Evolutionary conservation across 192 early-diverging fungal genomes (phyloP), one percentile per base, ranked within the genome.

Genomic region (Glomus cerebriforme): DNA sequence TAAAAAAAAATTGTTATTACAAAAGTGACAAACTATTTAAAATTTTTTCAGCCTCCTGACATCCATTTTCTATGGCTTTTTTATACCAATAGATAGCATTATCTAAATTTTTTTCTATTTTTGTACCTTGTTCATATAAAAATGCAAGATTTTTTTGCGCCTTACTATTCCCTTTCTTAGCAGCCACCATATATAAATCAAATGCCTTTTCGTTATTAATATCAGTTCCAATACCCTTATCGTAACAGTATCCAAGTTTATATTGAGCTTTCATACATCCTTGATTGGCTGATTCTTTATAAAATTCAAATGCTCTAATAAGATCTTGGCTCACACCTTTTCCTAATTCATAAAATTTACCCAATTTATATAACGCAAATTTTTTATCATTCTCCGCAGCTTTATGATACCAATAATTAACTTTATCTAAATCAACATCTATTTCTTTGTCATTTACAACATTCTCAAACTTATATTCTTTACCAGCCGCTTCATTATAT

Each of bases 111-210:
- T 85, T 86, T 62, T 88, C 81, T 1, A 87, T 78, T n/a, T 94
- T 94, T 7, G 91, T 79, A 7, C 94, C 95, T 85, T 95, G 92
- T 77, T 95, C 94, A 73, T 94, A 95, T 43, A 93, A 86, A 78
- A 91, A 92, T 2, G 93, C 95, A 29, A 96, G 86, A 5, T 91
- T 93, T 74, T 93, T 94, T 75, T 94, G 92, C 17, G 93, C 93
- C 0, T 93, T 79, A 35, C 91, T 90, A 75, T 94, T 93, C 27
- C 92, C 94, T 72, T 87, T 86, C 59, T 84, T 79, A 29, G 95
- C 92, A n/a, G 87, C 84, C 27, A 83, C 78, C 35, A 85, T 80
- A 80, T 88, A 96, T 92, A 91, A 94, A 75, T 87, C 83, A 66
- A 85, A 85, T 17, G 88, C 87, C 75, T 47, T 73, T 13, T 8